Base-by-base conservation (phyloP, 2,329 filamentous ascomycete species). In the Kalmusia sp. region DNA sequence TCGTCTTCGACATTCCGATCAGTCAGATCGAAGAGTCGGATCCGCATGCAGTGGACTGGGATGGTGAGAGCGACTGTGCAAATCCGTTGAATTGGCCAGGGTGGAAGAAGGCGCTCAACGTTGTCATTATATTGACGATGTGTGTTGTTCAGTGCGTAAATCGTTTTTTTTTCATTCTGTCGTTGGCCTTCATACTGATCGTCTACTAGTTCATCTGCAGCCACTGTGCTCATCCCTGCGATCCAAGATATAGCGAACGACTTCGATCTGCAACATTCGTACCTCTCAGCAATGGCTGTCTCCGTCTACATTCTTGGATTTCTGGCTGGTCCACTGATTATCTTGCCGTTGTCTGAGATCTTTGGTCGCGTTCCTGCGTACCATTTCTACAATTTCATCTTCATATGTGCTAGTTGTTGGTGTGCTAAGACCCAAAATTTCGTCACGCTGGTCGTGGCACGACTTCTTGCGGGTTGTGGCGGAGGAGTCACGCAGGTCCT, bases 11-110 rank as follows among this genome's bases (percentile, higher is more conserved):
- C 39, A 12, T 30, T 28, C 19, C 33, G 8, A 8, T 12, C 21
- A 19, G 15, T 19, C n/a, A 21, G 8, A 7, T 9, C 8, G 37
- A 40, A 24, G 19, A 40, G 24, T 15, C 12, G 24, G 7, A 38
- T 31, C 30, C 28, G 17, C 34, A 82, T 54, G 69, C 83, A 14
- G 80, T 87, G 12, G 78, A 79, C 52, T 88, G 84, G 84, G 82
- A 86, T 54, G 78, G 80, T 0, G 77, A 79, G 1, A 67, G 82
- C 45, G 84, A 86, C 47, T 79, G 79, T 1, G 68, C 75, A 21
- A 84, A 86, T 48, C 84, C 86, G 0, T 71, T 80, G 54, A 88
- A 88, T 67, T 88, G 84, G 84, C 64, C 79, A 2, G 59, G 59
- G 47, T 64, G 64, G 60, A 53, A 51, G 25, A 64, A 57, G 37